Evolutionary conservation across 225 moss, liverwort and hornwort genomes (phyloP).

Genomic region (Marchantia paleacea): DNA sequence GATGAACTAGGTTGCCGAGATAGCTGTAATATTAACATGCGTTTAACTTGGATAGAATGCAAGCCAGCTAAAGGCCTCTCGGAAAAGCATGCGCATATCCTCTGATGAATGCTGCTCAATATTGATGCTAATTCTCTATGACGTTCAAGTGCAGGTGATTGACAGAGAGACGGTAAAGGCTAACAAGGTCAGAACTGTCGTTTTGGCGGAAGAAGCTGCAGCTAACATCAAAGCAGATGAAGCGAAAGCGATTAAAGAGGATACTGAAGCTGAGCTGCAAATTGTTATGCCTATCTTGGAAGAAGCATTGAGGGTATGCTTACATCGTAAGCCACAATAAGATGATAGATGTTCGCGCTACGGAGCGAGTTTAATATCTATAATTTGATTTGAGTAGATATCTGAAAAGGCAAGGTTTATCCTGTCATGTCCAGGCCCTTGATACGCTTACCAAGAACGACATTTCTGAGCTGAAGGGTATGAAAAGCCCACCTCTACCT

Average conservation of each 20-base stretch:
- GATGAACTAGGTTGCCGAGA: background rate
- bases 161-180: slow-evolving; percentile 70
- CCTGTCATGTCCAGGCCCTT: slow-evolving; percentile 49
- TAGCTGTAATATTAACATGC: background rate
- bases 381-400: no score
- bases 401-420: background rate
- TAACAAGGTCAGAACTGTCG: slow-evolving; percentile 74
- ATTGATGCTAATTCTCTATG: background rate
- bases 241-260: slow-evolving; percentile 60
- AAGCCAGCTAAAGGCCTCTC: background rate
- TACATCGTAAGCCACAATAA: background rate
- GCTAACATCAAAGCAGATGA: slow-evolving; percentile 80
- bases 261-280: slow-evolving; percentile 73
- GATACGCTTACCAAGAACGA: slow-evolving; percentile 95
- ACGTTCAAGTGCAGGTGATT: slow-evolving; percentile 53
- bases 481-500: slow-evolving; percentile 86
- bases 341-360: background rate
- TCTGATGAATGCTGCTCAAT: background rate
- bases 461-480: slow-evolving; percentile 88
- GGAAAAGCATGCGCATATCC: background rate
- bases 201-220: slow-evolving; percentile 68
- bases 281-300: slow-evolving; percentile 90
- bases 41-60: background rate
- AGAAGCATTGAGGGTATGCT: slow-evolving; percentile 59
- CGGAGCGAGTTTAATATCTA: background rate